phyloP scores from a whole-genome alignment of 164 flowering plant genomes.

The Vitis cinerea region DNA sequence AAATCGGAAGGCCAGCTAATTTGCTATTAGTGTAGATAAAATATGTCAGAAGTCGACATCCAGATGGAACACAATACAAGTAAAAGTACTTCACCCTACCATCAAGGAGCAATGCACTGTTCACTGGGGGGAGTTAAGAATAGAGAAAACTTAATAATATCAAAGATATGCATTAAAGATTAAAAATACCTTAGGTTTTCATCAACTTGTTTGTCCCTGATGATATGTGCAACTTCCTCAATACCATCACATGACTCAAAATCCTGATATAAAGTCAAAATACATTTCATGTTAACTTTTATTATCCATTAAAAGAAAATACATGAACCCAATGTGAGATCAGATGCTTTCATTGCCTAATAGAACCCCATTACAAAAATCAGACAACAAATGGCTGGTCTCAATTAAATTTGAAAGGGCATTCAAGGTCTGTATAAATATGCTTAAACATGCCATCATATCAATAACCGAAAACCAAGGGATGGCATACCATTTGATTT shows the following conservation, averaged over 20 bases:
- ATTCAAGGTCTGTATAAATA: too few species aligned
- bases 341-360: too few species aligned
- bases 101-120: background rate
- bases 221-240: conserved; percentile 80
- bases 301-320: too few species aligned
- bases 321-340: too few species aligned
- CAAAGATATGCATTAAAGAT: background rate
- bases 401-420: background rate
- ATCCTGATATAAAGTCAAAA: conserved; percentile 46
- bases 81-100: background rate
- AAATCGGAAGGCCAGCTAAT: too few species aligned
- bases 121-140: background rate
- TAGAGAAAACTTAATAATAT: background rate
- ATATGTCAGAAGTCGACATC: too few species aligned
- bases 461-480: background rate
- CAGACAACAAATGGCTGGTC: background rate
- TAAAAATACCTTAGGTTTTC: conserved; percentile 70
- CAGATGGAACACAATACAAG: background rate
- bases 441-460: background rate
- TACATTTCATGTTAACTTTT: background rate
- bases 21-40: too few species aligned
- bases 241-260: conserved; percentile 83
- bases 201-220: conserved; percentile 77
- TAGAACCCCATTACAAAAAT: too few species aligned
- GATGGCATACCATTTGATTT: conserved; percentile 70